Evolutionary conservation across 108 stramenopile species (phyloP).

Genomic region (Cyclotella sp.): DNA sequence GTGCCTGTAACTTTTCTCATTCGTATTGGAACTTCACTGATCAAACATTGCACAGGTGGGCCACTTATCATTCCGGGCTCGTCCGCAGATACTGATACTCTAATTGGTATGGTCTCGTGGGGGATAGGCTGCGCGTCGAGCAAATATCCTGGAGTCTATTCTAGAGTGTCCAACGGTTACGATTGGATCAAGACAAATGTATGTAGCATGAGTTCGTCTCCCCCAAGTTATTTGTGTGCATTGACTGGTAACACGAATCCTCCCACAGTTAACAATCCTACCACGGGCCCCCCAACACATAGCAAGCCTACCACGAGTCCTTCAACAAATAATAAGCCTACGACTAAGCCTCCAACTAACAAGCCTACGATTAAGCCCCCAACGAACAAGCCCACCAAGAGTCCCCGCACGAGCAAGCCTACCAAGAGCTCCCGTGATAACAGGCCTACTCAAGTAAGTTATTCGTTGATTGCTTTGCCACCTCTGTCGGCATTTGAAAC

Average conservation of each 20-base stretch:
- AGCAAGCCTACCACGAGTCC: too few species aligned
- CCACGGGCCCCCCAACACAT: not conserved
- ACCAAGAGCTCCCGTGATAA: too few species aligned
- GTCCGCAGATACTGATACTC: conserved; percentile 33
- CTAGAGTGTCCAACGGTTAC: conserved; percentile 36
- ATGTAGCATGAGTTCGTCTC: conserved; percentile 12
- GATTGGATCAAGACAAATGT: conserved; percentile 41
- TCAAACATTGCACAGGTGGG: too few species aligned
- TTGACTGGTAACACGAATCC: too few species aligned
- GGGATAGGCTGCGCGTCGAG: conserved; percentile 28
- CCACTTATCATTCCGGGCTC: conserved; percentile 28
- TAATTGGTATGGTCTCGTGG: conserved; percentile 38
- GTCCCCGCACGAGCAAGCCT: not conserved
- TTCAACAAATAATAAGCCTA: too few species aligned
- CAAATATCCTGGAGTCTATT: conserved; percentile 35
- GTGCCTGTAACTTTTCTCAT: not conserved
- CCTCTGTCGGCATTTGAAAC: too few species aligned
- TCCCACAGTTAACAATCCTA: too few species aligned
- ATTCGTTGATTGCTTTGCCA: too few species aligned
- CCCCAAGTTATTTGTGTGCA: not conserved
- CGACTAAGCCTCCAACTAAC: not conserved
- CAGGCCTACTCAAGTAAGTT: too few species aligned
- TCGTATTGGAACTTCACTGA: not conserved
- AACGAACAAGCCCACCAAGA: not conserved
- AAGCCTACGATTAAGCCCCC: not conserved